Percentiles rank a stretch among this genome's conserved stretches.
Evolutionary conservation across 768 basidiomycete genomes (phyloP).

Genomic region (Termitomyces sp.): DNA sequence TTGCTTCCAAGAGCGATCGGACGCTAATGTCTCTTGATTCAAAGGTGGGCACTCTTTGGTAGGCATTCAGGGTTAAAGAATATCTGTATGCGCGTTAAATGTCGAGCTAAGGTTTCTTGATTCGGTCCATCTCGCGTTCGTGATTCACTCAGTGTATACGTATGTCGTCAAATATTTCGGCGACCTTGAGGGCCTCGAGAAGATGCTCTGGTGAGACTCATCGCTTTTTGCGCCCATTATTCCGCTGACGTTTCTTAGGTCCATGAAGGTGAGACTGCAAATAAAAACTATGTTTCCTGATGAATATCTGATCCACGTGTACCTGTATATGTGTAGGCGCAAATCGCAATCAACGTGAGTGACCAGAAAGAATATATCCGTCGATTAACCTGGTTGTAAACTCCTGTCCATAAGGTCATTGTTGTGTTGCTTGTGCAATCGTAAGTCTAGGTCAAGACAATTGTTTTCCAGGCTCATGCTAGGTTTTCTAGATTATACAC

Average conservation of each 20-base stretch:
- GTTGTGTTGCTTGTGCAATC: conserved; percentile 42
- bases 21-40: not conserved
- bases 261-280: conserved; percentile 18
- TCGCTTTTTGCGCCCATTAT: not conserved
- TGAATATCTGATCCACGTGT: conserved; percentile 1
- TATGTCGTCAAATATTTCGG: conserved; percentile 24
- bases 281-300: not conserved
- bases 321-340: conserved; percentile 34
- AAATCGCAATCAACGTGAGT: conserved; percentile 39
- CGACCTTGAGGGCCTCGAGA: conserved; percentile 11
- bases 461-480: not conserved
- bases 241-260: conserved; percentile 10
- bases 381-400: not conserved
- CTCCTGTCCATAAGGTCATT: conserved; percentile 25
- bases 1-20: not conserved
- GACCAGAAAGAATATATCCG: not conserved
- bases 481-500: conserved; percentile 33
- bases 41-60: conserved; percentile 34
- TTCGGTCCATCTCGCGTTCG: conserved; percentile 23
- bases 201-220: conserved; percentile 7
- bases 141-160: conserved; percentile 23
- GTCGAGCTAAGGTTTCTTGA: conserved; percentile 21
- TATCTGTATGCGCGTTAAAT: not conserved
- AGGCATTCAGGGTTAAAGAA: not conserved
- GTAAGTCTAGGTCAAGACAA: conserved; percentile 20